phyloP scores from a whole-genome alignment of 169 alveolate genomes.

The Perkinsus olseni region DNA sequence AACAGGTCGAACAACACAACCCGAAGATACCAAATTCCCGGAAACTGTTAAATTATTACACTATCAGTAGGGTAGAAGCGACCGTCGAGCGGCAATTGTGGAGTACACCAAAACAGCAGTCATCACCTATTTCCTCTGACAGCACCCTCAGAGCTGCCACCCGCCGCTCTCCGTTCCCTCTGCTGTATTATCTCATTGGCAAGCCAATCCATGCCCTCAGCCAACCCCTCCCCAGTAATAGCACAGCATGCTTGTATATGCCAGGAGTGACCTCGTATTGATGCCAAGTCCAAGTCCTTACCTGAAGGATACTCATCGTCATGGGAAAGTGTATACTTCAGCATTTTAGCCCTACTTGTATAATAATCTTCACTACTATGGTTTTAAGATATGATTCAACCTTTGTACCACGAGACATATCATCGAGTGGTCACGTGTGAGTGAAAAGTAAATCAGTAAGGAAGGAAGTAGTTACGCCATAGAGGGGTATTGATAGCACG shows the following conservation, averaged over 20 bases:
- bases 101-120: too few species aligned
- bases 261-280: constrained; percentile 62
- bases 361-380: too few species aligned
- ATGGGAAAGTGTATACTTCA: too few species aligned
- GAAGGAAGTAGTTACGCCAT: too few species aligned
- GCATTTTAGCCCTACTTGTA: too few species aligned
- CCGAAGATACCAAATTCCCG: not conserved
- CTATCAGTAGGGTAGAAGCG: not conserved
- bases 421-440: too few species aligned
- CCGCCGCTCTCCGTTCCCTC: not conserved
- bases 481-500: too few species aligned
- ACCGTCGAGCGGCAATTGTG: too few species aligned
- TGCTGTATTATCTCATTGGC: constrained; percentile 54
- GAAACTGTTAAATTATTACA: not conserved
- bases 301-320: not conserved
- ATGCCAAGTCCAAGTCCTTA: not conserved
- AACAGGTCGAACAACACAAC: not conserved
- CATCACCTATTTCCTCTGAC: not conserved
- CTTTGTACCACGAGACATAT: too few species aligned
- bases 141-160: not conserved
- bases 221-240: constrained; percentile 72
- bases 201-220: constrained; percentile 78
- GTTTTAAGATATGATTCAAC: too few species aligned
- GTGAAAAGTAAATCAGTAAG: too few species aligned
- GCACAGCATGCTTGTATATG: constrained; percentile 78